Percentiles rank a stretch among this genome's conserved stretches.
Evolutionary conservation across 2,329 filamentous ascomycete species (phyloP).

Genomic region (Chaetomium strumarium): DNA sequence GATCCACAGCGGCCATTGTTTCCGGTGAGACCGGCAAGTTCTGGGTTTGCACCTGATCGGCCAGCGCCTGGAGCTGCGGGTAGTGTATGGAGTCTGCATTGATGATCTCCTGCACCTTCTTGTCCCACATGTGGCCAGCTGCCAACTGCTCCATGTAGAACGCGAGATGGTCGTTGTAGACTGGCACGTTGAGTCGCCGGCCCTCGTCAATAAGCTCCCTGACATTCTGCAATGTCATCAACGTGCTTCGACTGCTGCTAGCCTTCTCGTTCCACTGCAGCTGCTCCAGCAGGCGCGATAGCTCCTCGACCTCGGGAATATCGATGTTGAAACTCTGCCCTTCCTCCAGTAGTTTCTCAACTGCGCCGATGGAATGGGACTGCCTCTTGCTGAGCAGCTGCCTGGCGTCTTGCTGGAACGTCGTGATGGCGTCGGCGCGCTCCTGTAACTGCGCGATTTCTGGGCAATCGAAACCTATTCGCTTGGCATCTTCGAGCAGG

Average conservation of each 20-base stretch:
- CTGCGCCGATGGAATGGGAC: slow-evolving; percentile 60
- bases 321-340: slow-evolving; percentile 62
- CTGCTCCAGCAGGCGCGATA: slow-evolving; percentile 76
- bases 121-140: slow-evolving; percentile 82
- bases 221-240: slow-evolving; percentile 72
- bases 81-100: slow-evolving; percentile 89
- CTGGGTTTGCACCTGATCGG: slow-evolving; percentile 65
- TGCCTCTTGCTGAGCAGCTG: slow-evolving; percentile 62
- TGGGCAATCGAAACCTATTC: slow-evolving; percentile 85
- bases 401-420: slow-evolving; percentile 73
- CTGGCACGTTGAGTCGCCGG: slow-evolving; percentile 67
- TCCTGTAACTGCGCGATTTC: slow-evolving; percentile 84
- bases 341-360: slow-evolving; percentile 86
- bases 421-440: slow-evolving; percentile 74
- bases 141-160: slow-evolving; percentile 70
- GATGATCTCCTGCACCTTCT: slow-evolving; percentile 87
- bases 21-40: slow-evolving; percentile 75
- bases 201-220: slow-evolving; percentile 72
- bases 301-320: slow-evolving; percentile 37
- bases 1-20: slow-evolving; percentile 76
- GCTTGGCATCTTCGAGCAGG: slow-evolving; percentile 75
- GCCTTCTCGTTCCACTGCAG: slow-evolving; percentile 84
- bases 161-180: slow-evolving; percentile 72
- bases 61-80: slow-evolving; percentile 86
- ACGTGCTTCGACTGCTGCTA: slow-evolving; percentile 52